phyloP scores from a whole-genome alignment of 1,284 basidiomycete species.

The Ceratobasidium sp. region DNA sequence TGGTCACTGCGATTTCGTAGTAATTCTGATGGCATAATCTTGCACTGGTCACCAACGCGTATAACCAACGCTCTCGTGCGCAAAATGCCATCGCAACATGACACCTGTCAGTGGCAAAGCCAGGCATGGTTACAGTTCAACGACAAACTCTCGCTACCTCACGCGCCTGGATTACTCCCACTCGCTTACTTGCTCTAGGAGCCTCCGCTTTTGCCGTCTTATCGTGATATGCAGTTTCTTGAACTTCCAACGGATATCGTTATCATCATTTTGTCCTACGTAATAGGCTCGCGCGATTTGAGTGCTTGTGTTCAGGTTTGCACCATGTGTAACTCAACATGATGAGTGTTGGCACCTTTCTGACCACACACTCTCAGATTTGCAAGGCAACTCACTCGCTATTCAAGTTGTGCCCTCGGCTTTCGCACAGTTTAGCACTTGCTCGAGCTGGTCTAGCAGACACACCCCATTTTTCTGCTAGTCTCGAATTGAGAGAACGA shows the following conservation, averaged over 20 bases:
- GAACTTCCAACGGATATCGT: constrained; percentile 25
- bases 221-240: constrained; percentile 23
- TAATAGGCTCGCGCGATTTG: neutral
- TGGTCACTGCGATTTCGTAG: no score
- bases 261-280: constrained; percentile 26
- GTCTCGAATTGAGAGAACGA: constrained; percentile 1
- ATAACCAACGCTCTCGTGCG: no score
- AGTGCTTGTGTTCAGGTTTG: constrained; percentile 10
- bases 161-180: no score
- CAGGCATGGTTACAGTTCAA: no score
- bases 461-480: neutral
- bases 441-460: constrained; percentile 29
- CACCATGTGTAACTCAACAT: neutral
- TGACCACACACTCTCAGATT: neutral
- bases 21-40: no score
- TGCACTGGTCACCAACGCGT: no score
- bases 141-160: no score
- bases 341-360: neutral
- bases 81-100: no score
- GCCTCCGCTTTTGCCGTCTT: no score
- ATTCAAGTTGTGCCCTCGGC: constrained; percentile 19
- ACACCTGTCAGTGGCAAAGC: no score
- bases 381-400: constrained; percentile 12
- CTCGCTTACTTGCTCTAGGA: no score
- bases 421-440: constrained; percentile 8